A percentile compares a stretch with the other conserved stretches of the same genome.
Conservation (phyloP, 106 monocot genomes). For the Alisma plantagoaquatica region DNA sequence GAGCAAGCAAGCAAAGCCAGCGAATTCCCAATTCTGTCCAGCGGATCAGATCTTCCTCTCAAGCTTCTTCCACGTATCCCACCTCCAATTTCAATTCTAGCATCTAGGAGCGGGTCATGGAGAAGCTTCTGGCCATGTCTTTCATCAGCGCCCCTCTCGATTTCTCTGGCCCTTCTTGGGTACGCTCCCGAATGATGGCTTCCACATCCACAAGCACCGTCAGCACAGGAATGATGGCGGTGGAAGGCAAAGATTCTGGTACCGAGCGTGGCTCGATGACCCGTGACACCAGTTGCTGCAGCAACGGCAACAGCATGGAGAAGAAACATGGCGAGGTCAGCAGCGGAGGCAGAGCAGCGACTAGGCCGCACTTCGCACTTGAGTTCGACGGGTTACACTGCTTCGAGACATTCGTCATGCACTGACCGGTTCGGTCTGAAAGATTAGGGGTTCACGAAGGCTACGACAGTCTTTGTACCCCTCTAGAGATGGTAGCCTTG, state of each 20-base stretch:
- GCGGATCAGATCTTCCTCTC: no score
- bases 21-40: no score
- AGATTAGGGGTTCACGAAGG: no score
- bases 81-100: background rate
- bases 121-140: conserved; percentile 15
- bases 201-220: no score
- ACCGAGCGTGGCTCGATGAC: background rate
- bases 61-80: background rate
- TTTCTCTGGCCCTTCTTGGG: no score
- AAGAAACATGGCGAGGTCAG: background rate
- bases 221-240: no score
- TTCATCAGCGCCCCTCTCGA: conserved; percentile 2
- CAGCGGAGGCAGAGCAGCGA: background rate
- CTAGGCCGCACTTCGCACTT: conserved; percentile 17
- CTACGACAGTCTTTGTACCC: background rate
- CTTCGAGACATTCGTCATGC: conserved; percentile 37
- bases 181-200: no score
- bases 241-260: background rate
- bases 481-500: no score
- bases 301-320: background rate
- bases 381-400: conserved; percentile 46
- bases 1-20: no score
- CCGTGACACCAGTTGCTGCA: no score
- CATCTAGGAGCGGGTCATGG: conserved; percentile 3
- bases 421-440: conserved; percentile 5